Conservation (phyloP, 306 rosid species). For the Cercis canadensis region DNA sequence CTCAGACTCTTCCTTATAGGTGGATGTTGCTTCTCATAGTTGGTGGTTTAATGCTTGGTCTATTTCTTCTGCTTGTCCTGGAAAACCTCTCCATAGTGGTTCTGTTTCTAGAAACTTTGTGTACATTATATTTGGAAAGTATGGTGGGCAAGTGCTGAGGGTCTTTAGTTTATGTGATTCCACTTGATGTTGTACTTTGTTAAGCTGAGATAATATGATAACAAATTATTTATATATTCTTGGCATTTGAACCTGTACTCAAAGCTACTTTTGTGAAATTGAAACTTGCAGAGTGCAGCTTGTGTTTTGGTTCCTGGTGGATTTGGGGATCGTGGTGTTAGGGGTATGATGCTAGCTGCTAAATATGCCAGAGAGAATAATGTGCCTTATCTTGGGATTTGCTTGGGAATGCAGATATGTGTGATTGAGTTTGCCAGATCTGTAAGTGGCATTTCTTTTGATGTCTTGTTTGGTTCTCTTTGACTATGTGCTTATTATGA, state of each 20-base stretch:
- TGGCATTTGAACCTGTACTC: slow-evolving; percentile 33
- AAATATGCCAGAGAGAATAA: slow-evolving; percentile 96
- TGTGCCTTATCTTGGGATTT: slow-evolving; percentile 95
- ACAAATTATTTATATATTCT: neutral
- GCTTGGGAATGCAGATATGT: slow-evolving; percentile 98
- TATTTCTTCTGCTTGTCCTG: too few relatives aligned
- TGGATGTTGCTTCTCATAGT: too few relatives aligned
- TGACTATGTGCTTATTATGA: slow-evolving; percentile 25
- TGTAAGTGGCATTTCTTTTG: slow-evolving; percentile 59
- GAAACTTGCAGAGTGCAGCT: slow-evolving; percentile 72
- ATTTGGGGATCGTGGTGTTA: slow-evolving; percentile 98
- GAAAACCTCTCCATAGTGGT: too few relatives aligned
- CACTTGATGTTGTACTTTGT: slow-evolving; percentile 15
- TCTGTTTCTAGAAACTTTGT: slow-evolving; percentile 22
- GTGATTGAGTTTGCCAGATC: slow-evolving; percentile 96
- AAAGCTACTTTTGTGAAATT: slow-evolving; percentile 26
- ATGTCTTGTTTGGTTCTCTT: slow-evolving; percentile 29
- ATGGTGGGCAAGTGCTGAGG: slow-evolving; percentile 26
- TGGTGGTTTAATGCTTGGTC: too few relatives aligned
- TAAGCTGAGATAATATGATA: slow-evolving; percentile 11
- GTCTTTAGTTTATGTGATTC: slow-evolving; percentile 4
- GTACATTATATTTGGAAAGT: slow-evolving; percentile 15
- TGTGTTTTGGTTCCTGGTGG: slow-evolving; percentile 99
- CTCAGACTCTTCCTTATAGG: too few relatives aligned
- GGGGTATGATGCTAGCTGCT: slow-evolving; percentile 96